Conservation (phyloP, 257 asterid species). For the Solanum pimpinellifolium region DNA sequence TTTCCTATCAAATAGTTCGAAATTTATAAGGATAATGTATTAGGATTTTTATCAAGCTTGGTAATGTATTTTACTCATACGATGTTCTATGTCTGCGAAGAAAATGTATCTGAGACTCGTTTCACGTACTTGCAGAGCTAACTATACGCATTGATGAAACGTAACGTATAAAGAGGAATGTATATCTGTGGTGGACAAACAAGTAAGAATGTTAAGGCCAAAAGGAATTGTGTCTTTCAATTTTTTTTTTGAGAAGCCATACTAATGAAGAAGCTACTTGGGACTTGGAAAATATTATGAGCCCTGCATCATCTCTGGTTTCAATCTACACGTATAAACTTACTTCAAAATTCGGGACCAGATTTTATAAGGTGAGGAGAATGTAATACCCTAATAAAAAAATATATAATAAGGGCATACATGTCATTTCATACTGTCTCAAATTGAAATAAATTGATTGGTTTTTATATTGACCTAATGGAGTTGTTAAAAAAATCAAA, state of each 20-base stretch:
- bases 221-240: neutral
- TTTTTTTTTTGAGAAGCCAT: neutral
- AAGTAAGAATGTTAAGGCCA: too few species aligned
- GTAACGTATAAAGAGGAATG: neutral
- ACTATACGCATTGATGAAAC: neutral
- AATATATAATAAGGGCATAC: too few species aligned
- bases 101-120: neutral
- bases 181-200: neutral
- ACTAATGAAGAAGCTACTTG: neutral
- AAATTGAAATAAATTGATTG: too few species aligned
- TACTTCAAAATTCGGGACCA: neutral
- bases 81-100: neutral
- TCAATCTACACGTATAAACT: neutral
- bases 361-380: neutral
- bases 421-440: too few species aligned
- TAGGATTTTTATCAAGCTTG: neutral
- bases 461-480: too few species aligned
- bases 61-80: neutral
- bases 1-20: neutral
- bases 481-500: neutral
- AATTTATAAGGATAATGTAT: neutral
- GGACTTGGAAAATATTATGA: neutral
- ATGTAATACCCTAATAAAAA: too few species aligned
- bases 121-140: neutral
- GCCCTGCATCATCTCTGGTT: neutral